Evolutionary conservation across 768 basidiomycete species (phyloP), one percentile per base, ranked within the genome.

Genomic region (Rhodotorula babjevae): DNA sequence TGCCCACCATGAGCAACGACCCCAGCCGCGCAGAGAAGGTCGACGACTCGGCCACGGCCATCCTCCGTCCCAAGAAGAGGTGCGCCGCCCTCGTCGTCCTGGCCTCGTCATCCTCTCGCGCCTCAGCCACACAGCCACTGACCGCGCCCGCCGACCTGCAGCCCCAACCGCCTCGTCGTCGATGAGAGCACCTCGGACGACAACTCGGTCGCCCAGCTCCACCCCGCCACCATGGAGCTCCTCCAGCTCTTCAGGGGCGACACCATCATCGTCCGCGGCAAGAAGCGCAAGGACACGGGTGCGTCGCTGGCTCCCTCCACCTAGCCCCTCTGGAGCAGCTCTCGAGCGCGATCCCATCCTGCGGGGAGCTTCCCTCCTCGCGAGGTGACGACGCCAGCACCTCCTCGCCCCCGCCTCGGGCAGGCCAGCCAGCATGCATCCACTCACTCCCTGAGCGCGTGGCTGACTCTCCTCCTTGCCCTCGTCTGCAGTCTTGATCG

Each of bases 51-150:
- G 92, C 94, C 29, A 98, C 95, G 49, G 95, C 95, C 61, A 98
- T 99, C 81, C 85, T 99, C 71, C 85, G 96, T 73, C 89, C 90
- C 75, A 99, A 98, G 90, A 95, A 96, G 86, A 94, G 92, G 95
- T 96, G 81, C 76, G 92, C 78, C 33, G 2, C 40, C 31, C 59
- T 4, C 14, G n/a, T n/a, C n/a, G n/a, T 3, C 44, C 44, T 46
- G 44, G 44, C 63, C 49, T 23, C 29, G 36, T 8, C 31, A 23
- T 16, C 27, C 56, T 33, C 53, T 29, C 31, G 18, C 44, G 65
- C 77, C 67, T 78, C 76, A 66, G 61, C 65, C 59, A 21, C 61
- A 31, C 27, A 46, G 14, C 18, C 14, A 21, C 56, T 36, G 15
- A 25, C 56, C 15, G 12, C 2, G 2, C 12, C 56, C 19, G 11